Evolutionary conservation across 805 yeast genomes (phyloP).

Genomic region (Wickerhamia fluorescens): DNA sequence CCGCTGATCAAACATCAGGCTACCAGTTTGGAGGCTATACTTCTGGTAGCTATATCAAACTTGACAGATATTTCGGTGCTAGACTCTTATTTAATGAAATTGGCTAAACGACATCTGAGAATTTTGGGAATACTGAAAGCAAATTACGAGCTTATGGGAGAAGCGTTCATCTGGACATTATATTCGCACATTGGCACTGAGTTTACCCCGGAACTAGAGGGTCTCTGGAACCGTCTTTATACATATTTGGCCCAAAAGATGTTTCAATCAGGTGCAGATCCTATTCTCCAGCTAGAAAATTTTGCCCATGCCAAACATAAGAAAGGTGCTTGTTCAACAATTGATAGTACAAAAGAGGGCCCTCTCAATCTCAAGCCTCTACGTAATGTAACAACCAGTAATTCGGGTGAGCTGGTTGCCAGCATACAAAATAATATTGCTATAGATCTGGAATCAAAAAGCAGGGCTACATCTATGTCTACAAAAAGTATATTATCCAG

Average conservation of each 20-base stretch:
- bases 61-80: slow-evolving; percentile 52
- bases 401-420: too few relatives aligned
- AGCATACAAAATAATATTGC: too few relatives aligned
- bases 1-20: slow-evolving; percentile 79
- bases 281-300: slow-evolving; percentile 23
- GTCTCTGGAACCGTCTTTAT: slow-evolving; percentile 66
- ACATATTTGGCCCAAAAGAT: slow-evolving; percentile 63
- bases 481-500: too few relatives aligned
- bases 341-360: too few relatives aligned
- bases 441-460: too few relatives aligned
- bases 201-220: slow-evolving; percentile 56
- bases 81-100: slow-evolving; percentile 51
- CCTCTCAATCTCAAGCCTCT: too few relatives aligned
- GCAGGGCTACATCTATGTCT: too few relatives aligned
- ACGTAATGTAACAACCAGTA: too few relatives aligned
- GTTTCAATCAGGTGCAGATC: slow-evolving; percentile 54
- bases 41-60: slow-evolving; percentile 58
- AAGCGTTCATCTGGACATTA: slow-evolving; percentile 61
- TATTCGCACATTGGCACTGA: slow-evolving; percentile 50
- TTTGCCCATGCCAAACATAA: too few relatives aligned
- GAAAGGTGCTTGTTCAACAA: too few relatives aligned
- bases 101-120: slow-evolving; percentile 72
- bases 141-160: slow-evolving; percentile 67
- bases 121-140: slow-evolving; percentile 66
- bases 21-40: slow-evolving; percentile 69